Base-by-base conservation (phyloP, 495 filamentous ascomycete species). In the Penicillium desertorum region DNA sequence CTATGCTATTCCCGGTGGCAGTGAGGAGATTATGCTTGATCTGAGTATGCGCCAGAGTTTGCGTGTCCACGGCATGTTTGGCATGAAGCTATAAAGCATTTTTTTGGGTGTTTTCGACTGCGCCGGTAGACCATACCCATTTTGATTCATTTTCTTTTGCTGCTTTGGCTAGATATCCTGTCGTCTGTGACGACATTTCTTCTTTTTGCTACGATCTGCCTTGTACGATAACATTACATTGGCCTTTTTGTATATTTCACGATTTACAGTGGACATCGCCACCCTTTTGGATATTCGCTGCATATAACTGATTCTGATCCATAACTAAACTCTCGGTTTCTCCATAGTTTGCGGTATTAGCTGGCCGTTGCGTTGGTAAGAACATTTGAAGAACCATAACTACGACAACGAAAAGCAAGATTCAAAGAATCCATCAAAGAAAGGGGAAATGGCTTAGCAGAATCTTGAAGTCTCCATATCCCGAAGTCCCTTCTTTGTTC, bases 11-110 rank as follows among this genome's bases (percentile, higher is more conserved):
- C 94, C 94, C 5, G 94, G 94, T 71, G 94, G 94, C 34, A 89
- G 85, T 68, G 94, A 98, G 77, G 94, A 98, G 82, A 98, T 98
- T 58, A 98, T 98, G 94, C 76, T 97, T 61, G 94, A 98, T 78
- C 74, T 98, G 64, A 96, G 90, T 73, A 96, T 98, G 72, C 81
- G 94, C 59, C 94, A 98, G 79, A 88, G 88, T 64, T 69, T 97
- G 80, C 85, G 83, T 72, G 94, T 98, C 34, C 89, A 92, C 59
- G 86, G 96, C 80, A 87, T 86, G 64, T 76, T 96, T 71, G 94
- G 94, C 4, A 97, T 98, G 92, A 98, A 97, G 81, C 70, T 98
- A 65, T 98, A 87, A 74, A 47, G 47, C 59, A 48, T 30, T 58
- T 56, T 61, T 45, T 45, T 14, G 30, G 5, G 19, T 36, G 34